Conservation (phyloP, 2,329 filamentous ascomycete genomes). For the Fusarium caatingaense region DNA sequence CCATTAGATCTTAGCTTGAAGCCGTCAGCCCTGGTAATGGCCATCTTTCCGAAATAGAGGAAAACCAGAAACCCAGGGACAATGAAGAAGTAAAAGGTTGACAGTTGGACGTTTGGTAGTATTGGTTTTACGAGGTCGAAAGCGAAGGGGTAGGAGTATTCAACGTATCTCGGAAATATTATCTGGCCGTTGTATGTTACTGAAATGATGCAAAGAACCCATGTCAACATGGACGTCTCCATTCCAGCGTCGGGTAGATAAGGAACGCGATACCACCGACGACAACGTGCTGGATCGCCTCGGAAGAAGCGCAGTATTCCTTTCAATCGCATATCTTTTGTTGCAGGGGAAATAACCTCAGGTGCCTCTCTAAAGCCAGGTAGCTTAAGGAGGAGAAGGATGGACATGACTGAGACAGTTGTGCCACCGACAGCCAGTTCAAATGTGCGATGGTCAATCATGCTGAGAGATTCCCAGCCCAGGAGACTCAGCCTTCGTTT, state of each 20-base stretch:
- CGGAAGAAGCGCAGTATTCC: constrained; percentile 16
- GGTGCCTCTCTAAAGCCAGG: constrained; percentile 11
- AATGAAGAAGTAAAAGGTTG: not conserved
- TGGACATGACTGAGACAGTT: constrained; percentile 1
- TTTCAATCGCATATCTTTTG: not conserved
- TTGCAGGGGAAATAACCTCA: not conserved
- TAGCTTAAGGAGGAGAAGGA: constrained; percentile 12
- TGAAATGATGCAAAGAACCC: not conserved
- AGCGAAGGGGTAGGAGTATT: not conserved
- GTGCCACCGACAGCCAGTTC: constrained; percentile 19
- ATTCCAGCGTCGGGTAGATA: not conserved
- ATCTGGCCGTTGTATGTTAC: constrained; percentile 8
- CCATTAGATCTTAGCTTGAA: not conserved
- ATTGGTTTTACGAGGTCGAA: fast-evolving
- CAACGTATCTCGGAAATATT: fast-evolving
- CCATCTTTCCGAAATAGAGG: too few species aligned
- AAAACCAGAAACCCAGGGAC: not conserved
- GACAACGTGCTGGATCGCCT: constrained; percentile 9
- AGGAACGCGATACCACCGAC: constrained; percentile 4
- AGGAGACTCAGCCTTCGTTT: not conserved
- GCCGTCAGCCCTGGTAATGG: too few species aligned
- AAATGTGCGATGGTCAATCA: constrained; percentile 21
- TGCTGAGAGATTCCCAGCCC: constrained; percentile 7
- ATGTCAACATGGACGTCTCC: not conserved
- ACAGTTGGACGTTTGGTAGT: not conserved